phyloP scores from a whole-genome alignment of 371 early-diverging fungal genomes.

The Mucor plumbeus region DNA sequence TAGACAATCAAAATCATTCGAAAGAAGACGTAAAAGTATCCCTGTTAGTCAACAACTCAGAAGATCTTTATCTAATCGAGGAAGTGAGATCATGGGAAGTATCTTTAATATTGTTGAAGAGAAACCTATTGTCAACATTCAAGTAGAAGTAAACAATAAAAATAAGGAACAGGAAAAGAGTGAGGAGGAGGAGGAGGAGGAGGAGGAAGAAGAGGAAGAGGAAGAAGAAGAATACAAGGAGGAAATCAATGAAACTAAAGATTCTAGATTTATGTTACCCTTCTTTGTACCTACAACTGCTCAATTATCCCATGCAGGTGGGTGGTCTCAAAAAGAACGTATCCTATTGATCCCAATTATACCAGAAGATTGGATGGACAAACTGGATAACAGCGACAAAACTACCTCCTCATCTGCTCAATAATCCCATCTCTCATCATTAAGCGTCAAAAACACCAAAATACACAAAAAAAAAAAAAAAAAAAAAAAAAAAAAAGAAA shows the following conservation, averaged over 20 bases:
- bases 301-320: constrained; percentile 40
- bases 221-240: constrained; percentile 46
- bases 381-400: constrained; percentile 45
- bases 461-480: too few relatives aligned
- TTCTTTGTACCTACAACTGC: constrained; percentile 58
- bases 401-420: not conserved
- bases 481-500: too few relatives aligned
- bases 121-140: not conserved
- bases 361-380: constrained; percentile 49
- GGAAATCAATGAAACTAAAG: constrained; percentile 42
- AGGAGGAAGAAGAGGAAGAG: constrained; percentile 20
- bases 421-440: constrained; percentile 4
- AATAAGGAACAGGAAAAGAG: constrained; percentile 17
- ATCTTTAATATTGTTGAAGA: constrained; percentile 17
- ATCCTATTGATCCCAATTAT: constrained; percentile 31
- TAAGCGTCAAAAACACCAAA: constrained; percentile 2
- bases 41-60: constrained; percentile 25
- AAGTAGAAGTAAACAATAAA: constrained; percentile 19
- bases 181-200: constrained; percentile 35
- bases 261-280: constrained; percentile 58
- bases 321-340: constrained; percentile 35
- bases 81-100: constrained; percentile 35
- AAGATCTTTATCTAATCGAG: constrained; percentile 39
- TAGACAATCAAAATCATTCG: constrained; percentile 46
- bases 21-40: constrained; percentile 38